Conservation (phyloP, 2,329 filamentous ascomycete species). For the Neopestalotiopsis clavispora region DNA sequence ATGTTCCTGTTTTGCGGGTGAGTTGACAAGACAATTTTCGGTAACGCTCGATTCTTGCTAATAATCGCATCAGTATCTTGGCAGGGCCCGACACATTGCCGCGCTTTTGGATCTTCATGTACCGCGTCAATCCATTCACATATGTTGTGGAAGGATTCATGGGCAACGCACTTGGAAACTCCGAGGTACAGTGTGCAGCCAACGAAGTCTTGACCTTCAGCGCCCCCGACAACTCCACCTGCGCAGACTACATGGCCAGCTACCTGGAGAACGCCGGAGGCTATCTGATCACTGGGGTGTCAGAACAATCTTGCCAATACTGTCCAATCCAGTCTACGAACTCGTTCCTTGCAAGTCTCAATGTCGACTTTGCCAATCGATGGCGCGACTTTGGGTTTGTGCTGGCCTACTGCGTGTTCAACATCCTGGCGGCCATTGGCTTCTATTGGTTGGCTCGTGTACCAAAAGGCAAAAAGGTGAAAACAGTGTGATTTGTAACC, state of each 20-base stretch:
- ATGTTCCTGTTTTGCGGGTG: constrained; percentile 68
- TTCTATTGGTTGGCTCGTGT: constrained; percentile 57
- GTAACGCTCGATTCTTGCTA: not conserved
- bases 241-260: constrained; percentile 56
- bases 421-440: constrained; percentile 50
- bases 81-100: constrained; percentile 64
- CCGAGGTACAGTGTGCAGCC: constrained; percentile 60
- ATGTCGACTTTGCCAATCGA: constrained; percentile 48
- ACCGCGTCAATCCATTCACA: constrained; percentile 74
- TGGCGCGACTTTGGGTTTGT: constrained; percentile 5
- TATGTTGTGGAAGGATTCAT: constrained; percentile 74
- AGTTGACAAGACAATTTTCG: not conserved
- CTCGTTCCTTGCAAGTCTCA: constrained; percentile 39
- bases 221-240: constrained; percentile 58
- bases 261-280: constrained; percentile 56
- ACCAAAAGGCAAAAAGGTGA: constrained; percentile 35
- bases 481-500: too few relatives aligned
- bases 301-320: constrained; percentile 48
- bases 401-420: constrained; percentile 2
- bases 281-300: constrained; percentile 48
- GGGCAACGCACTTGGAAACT: constrained; percentile 66
- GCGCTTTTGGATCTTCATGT: constrained; percentile 74
- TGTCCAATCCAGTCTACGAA: constrained; percentile 43
- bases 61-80: constrained; percentile 55
- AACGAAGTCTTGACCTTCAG: constrained; percentile 70